phyloP scores from a whole-genome alignment of 345 rosid genomes.

The Linum lewisii region DNA sequence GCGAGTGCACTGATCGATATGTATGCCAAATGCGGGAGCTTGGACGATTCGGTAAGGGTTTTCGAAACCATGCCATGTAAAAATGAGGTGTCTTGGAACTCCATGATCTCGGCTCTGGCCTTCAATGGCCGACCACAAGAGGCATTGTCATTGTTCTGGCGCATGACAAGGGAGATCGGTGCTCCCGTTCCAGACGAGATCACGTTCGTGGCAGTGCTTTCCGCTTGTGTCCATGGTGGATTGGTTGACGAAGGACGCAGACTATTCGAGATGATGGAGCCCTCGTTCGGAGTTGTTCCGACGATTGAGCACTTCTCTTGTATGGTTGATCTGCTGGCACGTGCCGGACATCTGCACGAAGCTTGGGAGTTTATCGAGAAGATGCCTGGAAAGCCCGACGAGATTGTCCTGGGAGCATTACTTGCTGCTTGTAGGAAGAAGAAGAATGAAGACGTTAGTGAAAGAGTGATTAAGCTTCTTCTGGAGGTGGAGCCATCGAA shows the following conservation, averaged over 20 bases:
- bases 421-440: slow-evolving; percentile 79
- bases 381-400: slow-evolving; percentile 83
- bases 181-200: slow-evolving; percentile 30
- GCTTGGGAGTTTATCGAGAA: slow-evolving; percentile 73
- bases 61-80: slow-evolving; percentile 57
- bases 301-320: slow-evolving; percentile 83
- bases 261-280: slow-evolving; percentile 52
- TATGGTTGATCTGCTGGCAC: slow-evolving; percentile 77
- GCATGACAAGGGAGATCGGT: slow-evolving; percentile 34
- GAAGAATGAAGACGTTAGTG: slow-evolving; percentile 39
- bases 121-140: slow-evolving; percentile 63
- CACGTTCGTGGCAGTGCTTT: slow-evolving; percentile 68
- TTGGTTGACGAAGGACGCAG: slow-evolving; percentile 55
- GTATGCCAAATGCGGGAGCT: slow-evolving; percentile 80
- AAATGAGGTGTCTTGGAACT: slow-evolving; percentile 89
- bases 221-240: slow-evolving; percentile 92
- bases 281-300: slow-evolving; percentile 58
- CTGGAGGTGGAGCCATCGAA: slow-evolving; percentile 51
- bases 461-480: slow-evolving; percentile 44
- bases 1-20: slow-evolving; percentile 76
- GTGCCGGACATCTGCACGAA: slow-evolving; percentile 51
- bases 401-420: slow-evolving; percentile 53
- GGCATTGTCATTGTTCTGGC: slow-evolving; percentile 51
- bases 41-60: slow-evolving; percentile 55
- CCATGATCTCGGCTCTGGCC: slow-evolving; percentile 77